These are phyloP conservation scores for Rosellinia necatrix DNA, from an alignment of 2,329 filamentous ascomycete genomes.

Conservation along the genomic window DNA sequence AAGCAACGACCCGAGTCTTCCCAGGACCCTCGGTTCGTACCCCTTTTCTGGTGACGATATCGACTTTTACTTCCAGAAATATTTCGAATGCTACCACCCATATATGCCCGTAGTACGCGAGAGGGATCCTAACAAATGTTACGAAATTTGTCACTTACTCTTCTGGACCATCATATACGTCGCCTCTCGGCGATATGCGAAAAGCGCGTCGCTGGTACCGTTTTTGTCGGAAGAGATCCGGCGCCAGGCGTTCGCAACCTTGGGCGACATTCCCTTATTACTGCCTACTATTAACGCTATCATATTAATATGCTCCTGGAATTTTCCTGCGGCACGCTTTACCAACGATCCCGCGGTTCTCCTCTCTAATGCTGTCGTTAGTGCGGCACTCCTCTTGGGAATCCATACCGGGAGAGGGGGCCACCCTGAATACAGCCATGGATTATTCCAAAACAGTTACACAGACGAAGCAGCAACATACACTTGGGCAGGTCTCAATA, in stretches of 20 bases:
- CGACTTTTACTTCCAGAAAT: conserved; percentile 61
- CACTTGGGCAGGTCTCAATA: conserved; percentile 59
- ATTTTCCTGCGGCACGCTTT: conserved; percentile 56
- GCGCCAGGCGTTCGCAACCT: conserved; percentile 50
- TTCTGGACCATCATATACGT: conserved; percentile 62
- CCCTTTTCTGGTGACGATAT: conserved; percentile 58
- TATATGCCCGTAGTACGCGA: conserved; percentile 57
- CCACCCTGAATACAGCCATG: conserved; percentile 53
- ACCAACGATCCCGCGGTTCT: conserved; percentile 55
- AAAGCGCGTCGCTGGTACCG: conserved; percentile 47
- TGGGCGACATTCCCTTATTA: conserved; percentile 49
- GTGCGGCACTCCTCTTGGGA: conserved; percentile 54
- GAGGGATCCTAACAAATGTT: conserved; percentile 56
- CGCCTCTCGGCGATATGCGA: conserved; percentile 54
- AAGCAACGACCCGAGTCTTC: conserved; percentile 36
- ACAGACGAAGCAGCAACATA: conserved; percentile 57
- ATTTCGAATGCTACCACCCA: conserved; percentile 57
- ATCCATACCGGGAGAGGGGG: conserved; percentile 58
- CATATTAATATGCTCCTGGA: conserved; percentile 57
- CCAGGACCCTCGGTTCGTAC: conserved; percentile 52
- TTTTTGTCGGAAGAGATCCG: conserved; percentile 54
- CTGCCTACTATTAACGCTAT: conserved; percentile 57
- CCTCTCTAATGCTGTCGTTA: conserved; percentile 53
- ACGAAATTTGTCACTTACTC: conserved; percentile 52
- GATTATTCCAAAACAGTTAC: conserved; percentile 48